These are phyloP conservation scores for Arthrinium puccinioides DNA, from an alignment of 2,329 filamentous ascomycete genomes.

Conservation along the genomic window DNA sequence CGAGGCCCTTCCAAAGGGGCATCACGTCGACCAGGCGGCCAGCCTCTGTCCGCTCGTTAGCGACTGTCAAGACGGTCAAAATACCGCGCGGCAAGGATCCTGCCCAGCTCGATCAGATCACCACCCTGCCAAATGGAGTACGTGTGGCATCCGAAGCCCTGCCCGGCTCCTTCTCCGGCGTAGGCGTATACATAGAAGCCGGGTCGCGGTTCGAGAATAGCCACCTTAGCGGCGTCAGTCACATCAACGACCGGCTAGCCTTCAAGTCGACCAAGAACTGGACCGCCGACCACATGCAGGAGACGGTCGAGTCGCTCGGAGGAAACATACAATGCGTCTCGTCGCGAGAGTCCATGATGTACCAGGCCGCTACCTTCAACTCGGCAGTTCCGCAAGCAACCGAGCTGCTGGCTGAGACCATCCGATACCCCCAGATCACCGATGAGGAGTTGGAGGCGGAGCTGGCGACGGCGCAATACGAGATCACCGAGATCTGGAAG, in stretches of 20 bases:
- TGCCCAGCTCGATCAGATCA: constrained; percentile 79
- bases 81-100: no score
- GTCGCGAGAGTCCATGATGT: constrained; percentile 94
- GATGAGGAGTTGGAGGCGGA: constrained; percentile 83
- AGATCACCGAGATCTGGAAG: constrained; percentile 95
- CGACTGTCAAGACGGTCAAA: background rate
- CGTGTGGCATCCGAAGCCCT: constrained; percentile 92
- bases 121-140: constrained; percentile 83
- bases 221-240: constrained; percentile 79
- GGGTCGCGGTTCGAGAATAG: constrained; percentile 90
- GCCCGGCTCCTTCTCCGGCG: constrained; percentile 87
- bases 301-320: constrained; percentile 78
- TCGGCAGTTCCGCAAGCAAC: constrained; percentile 77
- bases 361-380: constrained; percentile 97
- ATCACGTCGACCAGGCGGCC: no score
- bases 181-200: constrained; percentile 92
- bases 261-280: constrained; percentile 80
- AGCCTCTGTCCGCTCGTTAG: no score
- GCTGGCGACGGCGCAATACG: constrained; percentile 85
- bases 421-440: constrained; percentile 76
- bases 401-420: constrained; percentile 84
- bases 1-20: no score
- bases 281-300: constrained; percentile 76
- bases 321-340: constrained; percentile 97
- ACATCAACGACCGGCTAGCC: constrained; percentile 91